Conservation (phyloP, 352 stramenopile species). For the Globisporangium spinosum region DNA sequence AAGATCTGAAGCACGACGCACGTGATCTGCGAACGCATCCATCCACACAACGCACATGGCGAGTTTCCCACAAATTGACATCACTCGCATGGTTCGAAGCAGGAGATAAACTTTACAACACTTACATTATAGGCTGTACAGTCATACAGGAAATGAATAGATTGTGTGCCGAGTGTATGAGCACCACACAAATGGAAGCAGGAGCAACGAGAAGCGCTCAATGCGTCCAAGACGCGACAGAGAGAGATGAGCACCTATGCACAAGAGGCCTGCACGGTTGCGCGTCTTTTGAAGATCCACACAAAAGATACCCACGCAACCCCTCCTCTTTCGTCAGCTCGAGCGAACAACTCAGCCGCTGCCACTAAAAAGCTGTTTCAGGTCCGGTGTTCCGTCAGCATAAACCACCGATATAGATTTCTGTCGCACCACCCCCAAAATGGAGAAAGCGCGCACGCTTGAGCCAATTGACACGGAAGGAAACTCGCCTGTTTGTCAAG, state of each 20-base stretch:
- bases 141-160: background rate
- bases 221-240: background rate
- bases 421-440: background rate
- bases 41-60: background rate
- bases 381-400: background rate
- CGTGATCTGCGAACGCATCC: slow-evolving; percentile 29
- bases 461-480: background rate
- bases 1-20: slow-evolving; percentile 64
- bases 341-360: background rate
- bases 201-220: background rate
- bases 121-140: slow-evolving; percentile 11
- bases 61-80: background rate
- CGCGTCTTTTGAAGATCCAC: background rate
- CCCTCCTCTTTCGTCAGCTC: background rate
- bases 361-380: background rate
- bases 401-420: background rate
- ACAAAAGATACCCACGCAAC: background rate
- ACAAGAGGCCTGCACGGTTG: background rate
- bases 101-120: background rate
- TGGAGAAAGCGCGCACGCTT: background rate
- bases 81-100: background rate
- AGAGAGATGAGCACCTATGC: background rate
- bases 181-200: background rate
- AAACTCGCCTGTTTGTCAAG: background rate
- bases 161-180: background rate